These are phyloP conservation scores for Monilinia laxa DNA, from an alignment of 2,329 filamentous ascomycete genomes.

Conservation along the genomic window DNA sequence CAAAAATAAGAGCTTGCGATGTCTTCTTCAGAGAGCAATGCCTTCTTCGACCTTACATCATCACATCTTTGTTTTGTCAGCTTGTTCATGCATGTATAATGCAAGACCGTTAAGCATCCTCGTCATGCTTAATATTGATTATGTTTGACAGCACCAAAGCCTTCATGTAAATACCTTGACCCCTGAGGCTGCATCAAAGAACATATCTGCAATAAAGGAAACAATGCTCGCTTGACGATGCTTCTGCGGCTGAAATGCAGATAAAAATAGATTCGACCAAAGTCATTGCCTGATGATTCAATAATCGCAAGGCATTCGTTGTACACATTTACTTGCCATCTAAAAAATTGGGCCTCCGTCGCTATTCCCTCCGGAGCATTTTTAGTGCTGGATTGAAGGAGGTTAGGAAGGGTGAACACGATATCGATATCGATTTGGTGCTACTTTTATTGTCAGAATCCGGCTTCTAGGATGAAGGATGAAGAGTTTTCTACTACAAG, in stretches of 20 bases:
- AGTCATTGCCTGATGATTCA: background rate
- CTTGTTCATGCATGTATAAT: background rate
- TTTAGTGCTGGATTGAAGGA: background rate
- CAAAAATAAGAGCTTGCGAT: background rate
- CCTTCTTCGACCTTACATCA: background rate
- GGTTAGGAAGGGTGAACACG: background rate
- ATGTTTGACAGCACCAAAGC: background rate
- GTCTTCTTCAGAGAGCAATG: background rate
- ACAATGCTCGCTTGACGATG: too few relatives aligned
- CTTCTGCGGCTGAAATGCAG: conserved; percentile 9
- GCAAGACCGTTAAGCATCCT: background rate
- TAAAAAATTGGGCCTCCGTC: background rate
- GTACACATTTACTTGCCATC: background rate
- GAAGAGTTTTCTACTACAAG: background rate
- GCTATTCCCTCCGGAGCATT: background rate
- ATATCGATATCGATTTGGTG: background rate
- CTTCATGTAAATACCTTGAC: background rate
- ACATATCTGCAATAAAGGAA: background rate
- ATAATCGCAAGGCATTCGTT: background rate
- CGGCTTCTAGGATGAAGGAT: background rate
- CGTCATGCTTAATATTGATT: background rate
- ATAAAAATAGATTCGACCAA: background rate
- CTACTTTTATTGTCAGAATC: background rate
- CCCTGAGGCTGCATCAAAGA: background rate
- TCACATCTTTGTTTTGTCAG: background rate